A percentile compares a stretch with the other conserved stretches of the same genome.
phyloP scores from a whole-genome alignment of 2,329 filamentous ascomycete species.

The Fusarium avenaceum region DNA sequence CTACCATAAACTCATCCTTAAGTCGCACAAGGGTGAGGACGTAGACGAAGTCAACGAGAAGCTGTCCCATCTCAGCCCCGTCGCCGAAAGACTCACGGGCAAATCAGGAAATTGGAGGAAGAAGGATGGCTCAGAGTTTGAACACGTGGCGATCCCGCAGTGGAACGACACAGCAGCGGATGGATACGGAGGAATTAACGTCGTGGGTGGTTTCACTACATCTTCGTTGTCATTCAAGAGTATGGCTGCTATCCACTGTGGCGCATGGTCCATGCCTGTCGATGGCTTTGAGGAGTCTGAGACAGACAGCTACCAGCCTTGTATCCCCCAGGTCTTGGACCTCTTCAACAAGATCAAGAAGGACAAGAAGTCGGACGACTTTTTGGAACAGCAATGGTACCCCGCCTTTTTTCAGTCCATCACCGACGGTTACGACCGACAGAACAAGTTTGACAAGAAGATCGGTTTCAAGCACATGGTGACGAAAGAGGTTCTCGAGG shows the following conservation, averaged over 20 bases:
- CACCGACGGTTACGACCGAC: slow-evolving; percentile 54
- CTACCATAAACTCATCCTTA: slow-evolving; percentile 54
- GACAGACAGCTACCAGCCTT: slow-evolving; percentile 60
- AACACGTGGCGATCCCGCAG: slow-evolving; percentile 48
- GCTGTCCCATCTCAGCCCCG: slow-evolving; percentile 41
- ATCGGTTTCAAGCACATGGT: slow-evolving; percentile 53
- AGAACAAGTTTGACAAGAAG: slow-evolving; percentile 50
- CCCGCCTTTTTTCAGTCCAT: slow-evolving; percentile 55
- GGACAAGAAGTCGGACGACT: slow-evolving; percentile 37
- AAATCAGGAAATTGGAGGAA: slow-evolving; percentile 42
- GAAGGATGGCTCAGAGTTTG: slow-evolving; percentile 45
- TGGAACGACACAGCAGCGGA: slow-evolving; percentile 43
- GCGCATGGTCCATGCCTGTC: slow-evolving; percentile 56
- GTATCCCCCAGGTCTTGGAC: slow-evolving; percentile 56
- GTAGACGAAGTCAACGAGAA: slow-evolving; percentile 45
- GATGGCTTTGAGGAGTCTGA: slow-evolving; percentile 59
- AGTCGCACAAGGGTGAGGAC: slow-evolving; percentile 50
- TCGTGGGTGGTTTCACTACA: slow-evolving; percentile 57
- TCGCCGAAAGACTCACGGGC: slow-evolving; percentile 41
- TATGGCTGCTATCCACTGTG: slow-evolving; percentile 59
- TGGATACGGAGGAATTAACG: slow-evolving; percentile 57
- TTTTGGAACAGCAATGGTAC: slow-evolving; percentile 51
- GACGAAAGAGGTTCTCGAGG: slow-evolving; percentile 48
- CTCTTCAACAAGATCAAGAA: slow-evolving; percentile 52
- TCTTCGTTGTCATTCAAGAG: slow-evolving; percentile 61